phyloP scores from a whole-genome alignment of 73 alveolate species.

The Paraurostyla sp. region DNA sequence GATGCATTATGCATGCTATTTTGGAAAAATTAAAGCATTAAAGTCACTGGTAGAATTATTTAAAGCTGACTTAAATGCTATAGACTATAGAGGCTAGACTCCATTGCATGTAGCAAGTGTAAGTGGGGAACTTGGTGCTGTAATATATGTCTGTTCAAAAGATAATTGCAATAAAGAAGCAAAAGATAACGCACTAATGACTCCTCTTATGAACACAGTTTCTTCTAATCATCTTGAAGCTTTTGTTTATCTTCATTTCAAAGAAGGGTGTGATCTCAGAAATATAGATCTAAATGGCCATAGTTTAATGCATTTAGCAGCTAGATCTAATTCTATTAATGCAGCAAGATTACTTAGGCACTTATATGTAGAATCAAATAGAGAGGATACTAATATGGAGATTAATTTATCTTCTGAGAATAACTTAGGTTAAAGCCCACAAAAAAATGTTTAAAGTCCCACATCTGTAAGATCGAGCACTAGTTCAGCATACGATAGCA shows the following conservation, averaged over 20 bases:
- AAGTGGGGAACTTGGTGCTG: constrained; percentile 51
- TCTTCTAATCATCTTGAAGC: not conserved
- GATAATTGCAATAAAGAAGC: constrained; percentile 16
- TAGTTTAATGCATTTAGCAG: constrained; percentile 25
- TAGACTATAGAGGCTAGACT: constrained; percentile 49
- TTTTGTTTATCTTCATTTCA: constrained; percentile 7
- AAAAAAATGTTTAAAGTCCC: too few species aligned
- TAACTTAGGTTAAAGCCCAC: not conserved
- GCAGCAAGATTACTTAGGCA: constrained; percentile 30
- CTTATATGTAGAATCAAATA: not conserved
- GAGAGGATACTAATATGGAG: constrained; percentile 8
- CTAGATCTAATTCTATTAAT: constrained; percentile 19
- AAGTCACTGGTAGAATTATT: constrained; percentile 2
- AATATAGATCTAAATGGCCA: constrained; percentile 43
- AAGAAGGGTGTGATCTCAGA: constrained; percentile 17
- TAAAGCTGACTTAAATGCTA: constrained; percentile 36
- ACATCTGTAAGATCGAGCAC: not conserved
- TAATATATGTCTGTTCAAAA: not conserved
- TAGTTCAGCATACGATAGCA: not conserved
- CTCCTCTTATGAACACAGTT: constrained; percentile 50
- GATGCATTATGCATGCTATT: constrained; percentile 47
- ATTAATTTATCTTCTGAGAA: not conserved
- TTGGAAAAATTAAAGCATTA: constrained; percentile 42
- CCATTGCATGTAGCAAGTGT: constrained; percentile 45
- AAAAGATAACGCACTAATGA: constrained; percentile 52